Base-by-base conservation (phyloP, 83 land plant species). In the Picea mariana region DNA sequence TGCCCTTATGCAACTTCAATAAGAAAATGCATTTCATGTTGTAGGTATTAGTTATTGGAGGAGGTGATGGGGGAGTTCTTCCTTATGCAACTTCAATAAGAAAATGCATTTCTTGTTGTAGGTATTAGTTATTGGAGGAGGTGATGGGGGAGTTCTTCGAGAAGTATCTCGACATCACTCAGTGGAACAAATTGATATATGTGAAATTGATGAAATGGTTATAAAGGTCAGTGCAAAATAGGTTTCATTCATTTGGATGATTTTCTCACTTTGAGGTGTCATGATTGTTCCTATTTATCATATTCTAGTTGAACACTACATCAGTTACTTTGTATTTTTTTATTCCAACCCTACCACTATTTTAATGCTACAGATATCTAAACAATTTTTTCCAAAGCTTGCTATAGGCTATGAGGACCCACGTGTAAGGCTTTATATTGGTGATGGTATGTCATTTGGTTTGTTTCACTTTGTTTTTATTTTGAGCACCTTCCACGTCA, bases 31-130 rank as follows among this genome's bases (percentile, higher is more conserved):
- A 47, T 60, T 47, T 16, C 59, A 27, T 44, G 23, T 15, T 67
- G 55, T 87, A 96, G 99, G 96, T 97, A 55, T 81, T 97, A 77
- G 98, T 97, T 15, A 89, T 97, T 82, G 99, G 99, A 52, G 99
- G 99, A 31, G 99, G 99, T 84, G 99, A 97, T 91, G 99, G 99
- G 26, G 99, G 99, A 9, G 99, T 97, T 18, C 66, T 97, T 76
- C 83, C 47, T 44, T 7, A 44, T 44, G 47, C 47, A 44, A 6
- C 47, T 7, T 47, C 52, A 47, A 47, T 47, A 47, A 47, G 0
- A 47, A 47, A 7, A 47, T 47, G 52, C 52, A 47, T 60, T 47
- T 16, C 59, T 27, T 44, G 23, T 15, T 67, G 55, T 87, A 96
- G 99, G 96, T 97, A 55, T 81, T 97, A 77, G 98, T 97, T 15